phyloP scores from a whole-genome alignment of 345 rosid species.

The Acer negundo region DNA sequence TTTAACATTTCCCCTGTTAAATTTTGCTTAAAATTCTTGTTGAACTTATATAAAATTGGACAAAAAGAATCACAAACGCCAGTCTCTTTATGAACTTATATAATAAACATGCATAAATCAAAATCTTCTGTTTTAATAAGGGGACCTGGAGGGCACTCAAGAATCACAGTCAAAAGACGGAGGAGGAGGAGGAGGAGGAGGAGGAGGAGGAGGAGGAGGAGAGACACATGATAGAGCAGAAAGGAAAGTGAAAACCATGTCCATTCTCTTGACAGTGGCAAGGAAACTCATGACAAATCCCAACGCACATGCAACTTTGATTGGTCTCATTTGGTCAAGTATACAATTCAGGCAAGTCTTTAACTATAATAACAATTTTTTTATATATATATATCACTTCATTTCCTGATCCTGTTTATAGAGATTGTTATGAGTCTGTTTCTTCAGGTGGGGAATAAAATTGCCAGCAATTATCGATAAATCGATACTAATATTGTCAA shows the following conservation, averaged over 20 bases:
- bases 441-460: conserved; percentile 59
- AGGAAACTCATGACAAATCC: conserved; percentile 73
- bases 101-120: not conserved
- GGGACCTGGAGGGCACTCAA: conserved; percentile 35
- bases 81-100: not conserved
- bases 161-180: conserved; percentile 54
- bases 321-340: conserved; percentile 79
- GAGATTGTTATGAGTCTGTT: conserved; percentile 2
- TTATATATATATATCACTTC: not conserved
- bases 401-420: not conserved
- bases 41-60: conserved; percentile 11
- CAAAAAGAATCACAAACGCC: not conserved
- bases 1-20: conserved; percentile 3
- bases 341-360: conserved; percentile 66
- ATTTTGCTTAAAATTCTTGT: not conserved
- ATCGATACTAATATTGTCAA: conserved; percentile 66
- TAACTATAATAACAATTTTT: not conserved
- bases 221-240: conserved; percentile 40
- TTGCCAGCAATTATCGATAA: conserved; percentile 65
- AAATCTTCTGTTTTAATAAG: conserved; percentile 23
- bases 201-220: conserved; percentile 21
- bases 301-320: conserved; percentile 71
- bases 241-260: conserved; percentile 42
- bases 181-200: conserved; percentile 25
- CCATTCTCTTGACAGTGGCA: conserved; percentile 60